Evolutionary conservation across 2,329 filamentous ascomycete species (phyloP).

Genomic region (Exophiala oligosperma): DNA sequence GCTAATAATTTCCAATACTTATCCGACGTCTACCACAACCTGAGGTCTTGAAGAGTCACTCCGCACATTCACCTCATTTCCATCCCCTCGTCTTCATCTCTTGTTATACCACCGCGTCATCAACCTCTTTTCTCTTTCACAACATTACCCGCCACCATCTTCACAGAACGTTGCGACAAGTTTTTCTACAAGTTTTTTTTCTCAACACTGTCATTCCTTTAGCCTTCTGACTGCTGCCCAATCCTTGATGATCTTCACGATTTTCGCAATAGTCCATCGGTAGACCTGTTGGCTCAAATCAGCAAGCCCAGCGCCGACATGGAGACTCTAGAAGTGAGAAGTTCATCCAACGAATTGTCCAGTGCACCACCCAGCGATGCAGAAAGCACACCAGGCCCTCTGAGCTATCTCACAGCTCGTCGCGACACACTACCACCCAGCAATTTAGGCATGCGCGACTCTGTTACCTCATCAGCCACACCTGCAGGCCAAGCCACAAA

Average conservation of each 20-base stretch:
- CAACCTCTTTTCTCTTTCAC: conserved; percentile 1
- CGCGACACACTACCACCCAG: conserved; percentile 9
- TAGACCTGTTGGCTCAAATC: conserved; percentile 1
- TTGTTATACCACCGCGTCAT: conserved; percentile 2
- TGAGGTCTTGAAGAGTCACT: neutral
- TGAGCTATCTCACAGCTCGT: conserved; percentile 10
- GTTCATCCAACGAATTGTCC: conserved; percentile 31
- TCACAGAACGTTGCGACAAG: neutral
- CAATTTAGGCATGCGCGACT: conserved; percentile 18
- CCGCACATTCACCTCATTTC: neutral
- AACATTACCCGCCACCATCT: neutral
- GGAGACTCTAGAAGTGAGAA: conserved; percentile 23
- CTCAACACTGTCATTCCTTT: neutral
- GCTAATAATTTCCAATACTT: conserved; percentile 4
- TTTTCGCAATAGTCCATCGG: neutral
- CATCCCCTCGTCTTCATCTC: neutral
- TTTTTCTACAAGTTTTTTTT: neutral
- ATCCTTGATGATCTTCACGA: neutral
- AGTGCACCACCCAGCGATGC: conserved; percentile 28
- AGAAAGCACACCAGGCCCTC: conserved; percentile 21
- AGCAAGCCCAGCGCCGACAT: conserved; percentile 14
- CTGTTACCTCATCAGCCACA: conserved; percentile 25
- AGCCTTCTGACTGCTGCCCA: neutral
- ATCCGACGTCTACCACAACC: conserved; percentile 2
- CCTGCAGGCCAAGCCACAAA: conserved; percentile 31